Percentiles rank a stretch among this genome's conserved stretches.
phyloP scores from a whole-genome alignment of 2,329 filamentous ascomycete species.

The Aspergillus sp. region DNA sequence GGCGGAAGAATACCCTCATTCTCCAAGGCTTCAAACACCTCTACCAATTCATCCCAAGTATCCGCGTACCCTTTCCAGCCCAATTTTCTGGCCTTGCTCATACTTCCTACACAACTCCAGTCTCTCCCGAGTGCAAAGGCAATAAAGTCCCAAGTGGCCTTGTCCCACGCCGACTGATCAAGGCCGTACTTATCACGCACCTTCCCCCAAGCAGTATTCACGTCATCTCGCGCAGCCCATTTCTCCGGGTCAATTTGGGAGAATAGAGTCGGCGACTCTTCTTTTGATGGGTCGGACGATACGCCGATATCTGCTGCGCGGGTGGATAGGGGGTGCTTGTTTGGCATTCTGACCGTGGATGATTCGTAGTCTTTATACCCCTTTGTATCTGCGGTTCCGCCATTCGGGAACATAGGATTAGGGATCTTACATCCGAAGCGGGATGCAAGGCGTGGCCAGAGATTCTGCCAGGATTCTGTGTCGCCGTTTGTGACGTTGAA shows the following conservation, averaged over 20 bases:
- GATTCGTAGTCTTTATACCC: conserved; percentile 10
- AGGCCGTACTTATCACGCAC: conserved; percentile 37
- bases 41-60: conserved; percentile 40
- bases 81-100: conserved; percentile 48
- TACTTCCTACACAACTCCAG: conserved; percentile 28
- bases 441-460: conserved; percentile 43
- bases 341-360: conserved; percentile 16
- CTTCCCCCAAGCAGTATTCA: conserved; percentile 36
- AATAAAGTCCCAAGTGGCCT: conserved; percentile 48
- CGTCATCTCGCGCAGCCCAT: conserved; percentile 41
- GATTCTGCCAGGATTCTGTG: conserved; percentile 37
- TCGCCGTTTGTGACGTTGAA: conserved; percentile 47
- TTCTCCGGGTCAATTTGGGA: conserved; percentile 40
- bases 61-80: conserved; percentile 46
- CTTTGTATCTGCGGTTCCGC: conserved; percentile 11
- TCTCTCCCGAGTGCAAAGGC: conserved; percentile 45
- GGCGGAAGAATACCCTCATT: conserved; percentile 24
- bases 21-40: conserved; percentile 35
- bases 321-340: conserved; percentile 22
- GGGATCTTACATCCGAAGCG: conserved; percentile 36
- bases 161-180: conserved; percentile 40
- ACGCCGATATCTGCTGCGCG: conserved; percentile 26
- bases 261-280: conserved; percentile 7
- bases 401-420: conserved; percentile 19
- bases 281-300: neutral